Conservation (phyloP, 78 protist species). For the Protostelium mycophagum region DNA sequence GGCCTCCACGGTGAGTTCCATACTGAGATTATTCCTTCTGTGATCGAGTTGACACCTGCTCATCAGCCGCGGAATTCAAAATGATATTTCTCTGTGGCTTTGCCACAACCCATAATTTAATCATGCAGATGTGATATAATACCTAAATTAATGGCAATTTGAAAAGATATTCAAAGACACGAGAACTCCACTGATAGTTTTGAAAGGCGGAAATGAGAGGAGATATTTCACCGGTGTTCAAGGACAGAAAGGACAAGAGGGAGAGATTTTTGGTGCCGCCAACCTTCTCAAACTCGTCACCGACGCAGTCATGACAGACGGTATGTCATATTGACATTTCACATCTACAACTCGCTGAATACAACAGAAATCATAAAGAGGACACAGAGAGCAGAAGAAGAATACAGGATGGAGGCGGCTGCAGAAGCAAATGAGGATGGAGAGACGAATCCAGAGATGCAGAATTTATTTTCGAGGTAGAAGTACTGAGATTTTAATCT, state of each 20-base stretch:
- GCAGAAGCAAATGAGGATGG: background rate
- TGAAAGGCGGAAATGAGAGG: background rate
- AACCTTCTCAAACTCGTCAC: background rate
- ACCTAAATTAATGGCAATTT: too few species aligned
- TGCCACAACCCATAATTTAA: too few species aligned
- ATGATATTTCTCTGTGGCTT: too few species aligned
- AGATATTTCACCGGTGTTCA: constrained; percentile 13
- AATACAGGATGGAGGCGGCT: background rate
- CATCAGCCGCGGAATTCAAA: too few species aligned
- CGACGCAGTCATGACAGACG: constrained; percentile 4
- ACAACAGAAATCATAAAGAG: background rate
- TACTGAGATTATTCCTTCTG: too few species aligned
- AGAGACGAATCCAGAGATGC: background rate
- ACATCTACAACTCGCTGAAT: background rate
- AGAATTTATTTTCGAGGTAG: too few species aligned
- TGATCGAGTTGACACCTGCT: too few species aligned
- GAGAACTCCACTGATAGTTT: background rate
- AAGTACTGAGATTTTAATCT: too few species aligned
- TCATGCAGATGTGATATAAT: too few species aligned
- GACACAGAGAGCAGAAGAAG: background rate
- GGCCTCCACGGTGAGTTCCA: background rate
- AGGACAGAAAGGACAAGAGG: constrained; percentile 9
- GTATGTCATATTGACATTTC: background rate
- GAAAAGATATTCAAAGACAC: too few species aligned
- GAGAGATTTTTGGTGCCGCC: constrained; percentile 12